These are phyloP conservation scores for Gomphus bonarii DNA, from an alignment of 1,284 basidiomycete species.

Conservation along the genomic window DNA sequence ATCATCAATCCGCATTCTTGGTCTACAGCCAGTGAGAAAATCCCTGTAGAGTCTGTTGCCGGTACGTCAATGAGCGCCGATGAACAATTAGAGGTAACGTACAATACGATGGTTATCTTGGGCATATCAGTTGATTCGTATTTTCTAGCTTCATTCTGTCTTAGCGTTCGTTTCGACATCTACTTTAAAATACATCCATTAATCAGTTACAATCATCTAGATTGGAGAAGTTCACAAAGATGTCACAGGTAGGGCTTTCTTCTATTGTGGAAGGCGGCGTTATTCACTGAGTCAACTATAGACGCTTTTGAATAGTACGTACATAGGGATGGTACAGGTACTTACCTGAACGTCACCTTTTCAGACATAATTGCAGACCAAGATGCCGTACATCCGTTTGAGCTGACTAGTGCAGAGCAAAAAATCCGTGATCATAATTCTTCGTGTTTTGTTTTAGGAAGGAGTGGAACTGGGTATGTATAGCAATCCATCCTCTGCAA, in stretches of 20 bases:
- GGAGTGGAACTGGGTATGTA: constrained; percentile 63
- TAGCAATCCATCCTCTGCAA: not conserved
- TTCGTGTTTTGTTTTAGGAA: constrained; percentile 60
- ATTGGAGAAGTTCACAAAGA: constrained; percentile 53
- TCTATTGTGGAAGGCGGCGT: too few relatives aligned
- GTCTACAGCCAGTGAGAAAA: not conserved
- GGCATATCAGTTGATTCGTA: not conserved
- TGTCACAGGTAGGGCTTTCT: constrained; percentile 33
- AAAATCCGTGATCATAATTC: constrained; percentile 47
- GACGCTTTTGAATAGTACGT: constrained; percentile 44
- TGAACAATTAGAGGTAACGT: constrained; percentile 33
- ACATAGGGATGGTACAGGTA: not conserved
- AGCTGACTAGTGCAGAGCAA: constrained; percentile 49
- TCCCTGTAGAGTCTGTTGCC: constrained; percentile 3
- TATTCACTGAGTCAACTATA: constrained; percentile 15
- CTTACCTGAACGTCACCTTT: not conserved
- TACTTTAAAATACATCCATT: constrained; percentile 1
- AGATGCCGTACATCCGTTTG: constrained; percentile 40
- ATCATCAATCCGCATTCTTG: constrained; percentile 15
- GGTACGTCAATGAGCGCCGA: constrained; percentile 26
- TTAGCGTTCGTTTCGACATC: constrained; percentile 35
- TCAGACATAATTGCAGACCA: constrained; percentile 37
- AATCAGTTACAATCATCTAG: constrained; percentile 24
- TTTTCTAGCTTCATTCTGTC: constrained; percentile 38
- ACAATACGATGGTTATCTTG: constrained; percentile 1